These are phyloP conservation scores for Hypoxylon sp. DNA, from an alignment of 2,329 filamentous ascomycete genomes.

Conservation along the genomic window DNA sequence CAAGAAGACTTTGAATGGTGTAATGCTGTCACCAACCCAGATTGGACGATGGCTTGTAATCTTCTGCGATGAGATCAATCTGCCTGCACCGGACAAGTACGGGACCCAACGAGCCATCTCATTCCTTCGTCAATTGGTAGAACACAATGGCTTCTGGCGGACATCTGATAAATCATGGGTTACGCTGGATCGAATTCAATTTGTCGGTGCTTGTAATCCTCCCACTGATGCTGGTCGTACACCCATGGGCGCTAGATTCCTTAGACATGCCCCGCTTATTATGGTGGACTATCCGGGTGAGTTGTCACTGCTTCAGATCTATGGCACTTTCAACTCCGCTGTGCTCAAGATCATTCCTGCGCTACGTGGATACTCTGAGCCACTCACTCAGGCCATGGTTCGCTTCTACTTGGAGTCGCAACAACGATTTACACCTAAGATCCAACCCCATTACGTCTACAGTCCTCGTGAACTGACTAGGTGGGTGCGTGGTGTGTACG, in stretches of 20 bases:
- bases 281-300: conserved; percentile 99
- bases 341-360: conserved; percentile 97
- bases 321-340: conserved; percentile 97
- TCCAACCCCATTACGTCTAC: conserved; percentile 99
- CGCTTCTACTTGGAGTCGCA: conserved; percentile 96
- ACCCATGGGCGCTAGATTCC: conserved; percentile 91
- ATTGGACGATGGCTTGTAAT: conserved; percentile 98
- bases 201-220: conserved; percentile 98
- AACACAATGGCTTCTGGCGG: conserved; percentile 99
- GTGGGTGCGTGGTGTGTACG: conserved; percentile 98
- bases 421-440: conserved; percentile 92
- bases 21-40: conserved; percentile 94
- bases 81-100: conserved; percentile 97
- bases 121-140: conserved; percentile 95
- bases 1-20: conserved; percentile 96
- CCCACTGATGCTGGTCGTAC: conserved; percentile 98
- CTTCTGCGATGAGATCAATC: conserved; percentile 99
- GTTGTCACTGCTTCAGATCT: conserved; percentile 94
- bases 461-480: conserved; percentile 97
- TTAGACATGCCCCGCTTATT: conserved; percentile 96
- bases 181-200: conserved; percentile 96
- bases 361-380: conserved; percentile 93
- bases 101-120: conserved; percentile 97
- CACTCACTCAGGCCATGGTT: conserved; percentile 97
- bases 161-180: conserved; percentile 99